Evolutionary conservation across 2,329 filamentous ascomycete species (phyloP).

Genomic region (Ascochyta clinopodiicola): DNA sequence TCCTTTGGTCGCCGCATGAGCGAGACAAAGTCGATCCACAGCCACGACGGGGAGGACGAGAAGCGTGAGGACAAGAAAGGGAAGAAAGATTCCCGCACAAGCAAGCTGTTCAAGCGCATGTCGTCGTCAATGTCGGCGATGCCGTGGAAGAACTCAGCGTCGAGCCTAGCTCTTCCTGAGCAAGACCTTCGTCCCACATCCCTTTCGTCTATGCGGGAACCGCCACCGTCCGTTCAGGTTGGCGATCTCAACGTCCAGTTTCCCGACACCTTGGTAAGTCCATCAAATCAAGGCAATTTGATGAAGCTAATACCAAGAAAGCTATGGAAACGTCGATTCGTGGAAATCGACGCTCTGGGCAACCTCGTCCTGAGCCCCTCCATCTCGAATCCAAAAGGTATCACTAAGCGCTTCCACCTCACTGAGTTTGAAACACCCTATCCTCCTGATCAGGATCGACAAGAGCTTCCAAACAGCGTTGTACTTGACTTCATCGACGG

Average conservation of each 20-base stretch:
- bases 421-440: conserved; percentile 81
- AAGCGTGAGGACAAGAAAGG: conserved; percentile 53
- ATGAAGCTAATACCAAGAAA: conserved; percentile 28
- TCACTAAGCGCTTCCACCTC: conserved; percentile 82
- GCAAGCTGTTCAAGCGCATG: conserved; percentile 71
- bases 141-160: conserved; percentile 57
- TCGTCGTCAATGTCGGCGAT: conserved; percentile 63
- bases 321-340: conserved; percentile 92
- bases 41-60: conserved; percentile 49
- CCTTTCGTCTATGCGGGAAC: conserved; percentile 47
- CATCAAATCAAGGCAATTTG: not conserved
- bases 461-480: conserved; percentile 90
- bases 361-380: conserved; percentile 80
- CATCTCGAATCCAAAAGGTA: conserved; percentile 67
- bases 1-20: conserved; percentile 47
- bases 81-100: conserved; percentile 63
- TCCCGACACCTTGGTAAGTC: conserved; percentile 77
- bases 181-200: conserved; percentile 38
- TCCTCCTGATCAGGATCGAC: conserved; percentile 85
- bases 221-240: conserved; percentile 69
- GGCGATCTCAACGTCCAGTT: conserved; percentile 97
- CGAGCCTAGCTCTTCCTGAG: conserved; percentile 50
- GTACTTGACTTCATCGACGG: conserved; percentile 68
- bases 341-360: conserved; percentile 83
- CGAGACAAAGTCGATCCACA: conserved; percentile 42